phyloP scores from a whole-genome alignment of 768 basidiomycete genomes.

The Sutorius australiensis region DNA sequence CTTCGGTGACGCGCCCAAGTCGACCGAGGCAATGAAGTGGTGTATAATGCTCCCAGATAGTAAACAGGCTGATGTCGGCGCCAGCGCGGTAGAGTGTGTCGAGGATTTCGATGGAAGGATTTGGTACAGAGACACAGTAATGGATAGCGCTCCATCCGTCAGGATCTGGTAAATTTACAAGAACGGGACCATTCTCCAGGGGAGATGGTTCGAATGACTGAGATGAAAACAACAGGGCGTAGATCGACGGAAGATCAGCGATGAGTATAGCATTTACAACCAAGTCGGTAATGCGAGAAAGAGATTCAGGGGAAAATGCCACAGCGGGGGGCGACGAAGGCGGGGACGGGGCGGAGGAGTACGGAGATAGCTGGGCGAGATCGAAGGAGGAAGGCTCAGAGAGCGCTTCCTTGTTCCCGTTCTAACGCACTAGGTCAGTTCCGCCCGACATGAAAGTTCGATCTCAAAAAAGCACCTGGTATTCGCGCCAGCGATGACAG shows the following conservation, averaged over 20 bases:
- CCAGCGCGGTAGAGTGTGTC: conserved; percentile 75
- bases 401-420: conserved; percentile 30
- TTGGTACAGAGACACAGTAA: conserved; percentile 53
- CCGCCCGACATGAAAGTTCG: neutral
- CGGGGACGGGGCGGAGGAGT: conserved; percentile 19
- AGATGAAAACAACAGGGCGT: conserved; percentile 53
- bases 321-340: conserved; percentile 26
- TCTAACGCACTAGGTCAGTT: conserved; percentile 18
- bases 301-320: conserved; percentile 40
- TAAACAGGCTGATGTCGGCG: conserved; percentile 70
- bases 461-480: conserved; percentile 40
- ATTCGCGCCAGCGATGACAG: conserved; percentile 56
- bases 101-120: conserved; percentile 58
- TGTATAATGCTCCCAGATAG: conserved; percentile 57
- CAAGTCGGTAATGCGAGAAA: conserved; percentile 43
- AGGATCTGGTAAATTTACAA: conserved; percentile 66
- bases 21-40: conserved; percentile 65
- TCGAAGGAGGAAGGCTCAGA: conserved; percentile 22
- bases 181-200: conserved; percentile 36
- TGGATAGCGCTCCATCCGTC: conserved; percentile 75
- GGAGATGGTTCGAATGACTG: conserved; percentile 43
- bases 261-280: conserved; percentile 53
- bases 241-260: conserved; percentile 48
- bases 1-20: conserved; percentile 31
- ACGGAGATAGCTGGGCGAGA: conserved; percentile 26